Base-by-base conservation (phyloP, 139 green algal species). In the Ettlia oleoabundans region DNA sequence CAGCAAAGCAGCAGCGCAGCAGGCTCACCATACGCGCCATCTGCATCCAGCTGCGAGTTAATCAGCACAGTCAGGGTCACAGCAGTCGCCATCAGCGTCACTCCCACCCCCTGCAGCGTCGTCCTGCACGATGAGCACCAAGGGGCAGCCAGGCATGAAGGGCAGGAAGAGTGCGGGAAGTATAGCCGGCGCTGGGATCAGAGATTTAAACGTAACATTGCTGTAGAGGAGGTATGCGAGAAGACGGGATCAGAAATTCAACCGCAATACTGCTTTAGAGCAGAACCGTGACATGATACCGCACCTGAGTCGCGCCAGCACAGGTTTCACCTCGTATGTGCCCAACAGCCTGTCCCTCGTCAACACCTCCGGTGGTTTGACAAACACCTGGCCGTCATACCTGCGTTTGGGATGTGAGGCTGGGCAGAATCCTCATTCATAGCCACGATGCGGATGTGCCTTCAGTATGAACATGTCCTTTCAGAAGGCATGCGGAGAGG, bases 361-460 rank as follows among this genome's bases (percentile, higher is more conserved):
- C 33, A 97, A 86, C 40, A 97, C 89, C 80, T 97, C 93, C 0
- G 92, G 94, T 0, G 93, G 91, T 80, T 97, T 97, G 33, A 95
- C 90, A 82, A 93, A 97, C 19, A 88, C 80, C 83, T 96, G 92
- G 10, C 92, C 90, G 73, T 95, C 91, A 84, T 94, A 95, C 89
- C 88, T 90, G 76, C 67, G 43, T n/a, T 63, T 21, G 21, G 19
- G 19, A 63, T 21, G 52, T 18, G 21, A 18, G 19, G 21, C 52
- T n/a, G 19, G 52, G 52, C 21, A 21, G 19, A 18, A 63, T 63
- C 18, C 52, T 63, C 19, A 18, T n/a, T 63, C 19, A 18, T 63
- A 21, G 52, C 52, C 21, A 21, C 52, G 18, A 18, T 21, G 52
- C 52, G 21, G 52, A n/a, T n/a, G n/a, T n/a, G n/a, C n/a, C n/a